A percentile compares a stretch with the other conserved stretches of the same genome.
phyloP scores from a whole-genome alignment of 495 filamentous ascomycete species.

The Endocarpon pusillum region DNA sequence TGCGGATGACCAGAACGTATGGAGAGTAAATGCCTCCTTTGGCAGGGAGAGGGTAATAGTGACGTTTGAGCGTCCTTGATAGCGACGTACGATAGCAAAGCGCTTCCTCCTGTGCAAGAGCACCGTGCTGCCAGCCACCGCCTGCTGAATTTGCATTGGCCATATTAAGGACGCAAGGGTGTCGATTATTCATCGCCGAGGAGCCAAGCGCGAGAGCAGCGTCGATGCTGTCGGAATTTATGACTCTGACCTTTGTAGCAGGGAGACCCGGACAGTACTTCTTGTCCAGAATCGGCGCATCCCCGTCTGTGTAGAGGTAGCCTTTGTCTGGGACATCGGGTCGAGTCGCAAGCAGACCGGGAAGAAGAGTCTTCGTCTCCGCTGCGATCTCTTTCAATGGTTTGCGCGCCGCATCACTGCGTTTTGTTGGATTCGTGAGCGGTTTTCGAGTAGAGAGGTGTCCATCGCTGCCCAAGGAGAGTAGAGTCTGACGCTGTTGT shows the following conservation, averaged over 20 bases:
- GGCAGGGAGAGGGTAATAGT: conserved; percentile 38
- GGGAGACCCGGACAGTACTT: conserved; percentile 11
- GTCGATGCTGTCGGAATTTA: conserved; percentile 34
- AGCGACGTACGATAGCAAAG: conserved; percentile 49
- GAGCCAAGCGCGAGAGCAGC: conserved; percentile 24
- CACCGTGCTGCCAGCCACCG: conserved; percentile 38
- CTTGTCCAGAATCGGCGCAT: conserved; percentile 7
- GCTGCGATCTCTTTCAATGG: conserved; percentile 6
- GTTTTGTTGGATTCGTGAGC: too few species aligned
- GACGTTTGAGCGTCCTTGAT: conserved; percentile 27
- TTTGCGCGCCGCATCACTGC: too few species aligned
- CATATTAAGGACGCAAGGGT: conserved; percentile 42
- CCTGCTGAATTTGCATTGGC: conserved; percentile 34
- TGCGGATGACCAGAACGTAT: conserved; percentile 36
- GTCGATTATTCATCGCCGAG: conserved; percentile 9
- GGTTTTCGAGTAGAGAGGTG: too few species aligned
- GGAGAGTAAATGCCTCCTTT: conserved; percentile 40
- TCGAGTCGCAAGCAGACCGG: conserved; percentile 10
- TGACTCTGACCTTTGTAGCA: conserved; percentile 20
- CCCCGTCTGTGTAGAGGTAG: conserved; percentile 7
- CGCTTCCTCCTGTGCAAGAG: conserved; percentile 45
- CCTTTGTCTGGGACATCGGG: conserved; percentile 14
- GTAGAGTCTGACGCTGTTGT: too few species aligned
- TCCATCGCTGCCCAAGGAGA: too few species aligned
- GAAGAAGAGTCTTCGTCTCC: conserved; percentile 9